These are phyloP conservation scores for Hypoxylon sp. DNA, from an alignment of 2,329 filamentous ascomycete species.

Conservation along the genomic window DNA sequence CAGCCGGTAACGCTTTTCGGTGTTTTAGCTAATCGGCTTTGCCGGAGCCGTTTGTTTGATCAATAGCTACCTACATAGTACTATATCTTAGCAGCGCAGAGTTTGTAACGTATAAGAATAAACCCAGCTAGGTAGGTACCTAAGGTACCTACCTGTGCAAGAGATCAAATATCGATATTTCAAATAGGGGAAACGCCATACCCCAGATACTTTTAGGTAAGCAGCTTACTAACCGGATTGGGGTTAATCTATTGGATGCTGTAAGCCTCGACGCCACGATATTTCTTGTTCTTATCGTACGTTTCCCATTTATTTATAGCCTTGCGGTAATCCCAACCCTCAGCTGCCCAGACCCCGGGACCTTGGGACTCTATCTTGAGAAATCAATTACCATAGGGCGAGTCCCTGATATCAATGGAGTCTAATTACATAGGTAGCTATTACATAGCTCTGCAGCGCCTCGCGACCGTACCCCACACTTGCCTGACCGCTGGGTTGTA, in stretches of 20 bases:
- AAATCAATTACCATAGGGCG: no score
- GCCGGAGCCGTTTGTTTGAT: not conserved
- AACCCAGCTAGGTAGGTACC: no score
- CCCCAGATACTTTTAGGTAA: no score
- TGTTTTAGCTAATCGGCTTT: not conserved
- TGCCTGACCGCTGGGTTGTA: not conserved
- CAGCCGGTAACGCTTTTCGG: not conserved
- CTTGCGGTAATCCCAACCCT: not conserved
- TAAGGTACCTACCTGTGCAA: not conserved
- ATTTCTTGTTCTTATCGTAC: not conserved
- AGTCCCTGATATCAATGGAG: no score
- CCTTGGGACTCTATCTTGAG: no score
- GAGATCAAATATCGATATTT: not conserved
- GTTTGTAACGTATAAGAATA: not conserved
- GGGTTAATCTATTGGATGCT: not conserved
- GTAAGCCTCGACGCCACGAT: not conserved
- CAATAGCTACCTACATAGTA: no score
- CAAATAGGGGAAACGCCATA: not conserved
- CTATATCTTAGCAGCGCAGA: not conserved
- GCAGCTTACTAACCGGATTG: not conserved
- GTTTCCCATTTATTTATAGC: slow-evolving; percentile 2
- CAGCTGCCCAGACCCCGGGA: not conserved
- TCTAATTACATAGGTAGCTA: no score
- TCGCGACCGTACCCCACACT: not conserved
- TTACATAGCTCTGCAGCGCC: not conserved